phyloP scores from a whole-genome alignment of 257 asterid genomes.

The Lavandula angustifolia region DNA sequence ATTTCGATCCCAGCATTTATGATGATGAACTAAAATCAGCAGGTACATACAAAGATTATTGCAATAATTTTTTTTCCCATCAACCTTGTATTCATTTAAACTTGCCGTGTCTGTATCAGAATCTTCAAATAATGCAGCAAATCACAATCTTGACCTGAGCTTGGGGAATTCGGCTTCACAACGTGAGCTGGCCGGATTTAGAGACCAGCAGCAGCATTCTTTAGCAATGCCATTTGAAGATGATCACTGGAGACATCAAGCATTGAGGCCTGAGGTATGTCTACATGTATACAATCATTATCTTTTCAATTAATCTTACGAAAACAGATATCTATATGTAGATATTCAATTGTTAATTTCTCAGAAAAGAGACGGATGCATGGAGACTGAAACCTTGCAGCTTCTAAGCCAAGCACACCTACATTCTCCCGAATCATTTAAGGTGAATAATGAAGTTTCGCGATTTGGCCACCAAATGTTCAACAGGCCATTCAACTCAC shows the following conservation, averaged over 20 bases:
- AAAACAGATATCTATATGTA: neutral
- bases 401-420: conserved; percentile 65
- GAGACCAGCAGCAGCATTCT: conserved; percentile 41
- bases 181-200: conserved; percentile 24
- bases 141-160: conserved; percentile 80
- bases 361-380: conserved; percentile 44
- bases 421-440: conserved; percentile 48
- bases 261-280: conserved; percentile 53
- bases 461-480: conserved; percentile 51
- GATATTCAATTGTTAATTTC: neutral
- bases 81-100: no score
- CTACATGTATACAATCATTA: no score
- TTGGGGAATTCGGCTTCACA: conserved; percentile 63
- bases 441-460: conserved; percentile 37
- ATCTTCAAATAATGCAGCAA: conserved; percentile 43
- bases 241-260: conserved; percentile 54
- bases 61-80: no score
- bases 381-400: conserved; percentile 63
- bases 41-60: conserved; percentile 37
- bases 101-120: conserved; percentile 36
- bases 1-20: conserved; percentile 87
- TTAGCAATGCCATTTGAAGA: conserved; percentile 41
- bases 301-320: no score
- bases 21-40: conserved; percentile 72
- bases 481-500: conserved; percentile 33